Percentiles rank a stretch among this genome's conserved stretches.
Conservation (phyloP, 371 early-diverging fungal genomes). For the Mortierella sp. region DNA sequence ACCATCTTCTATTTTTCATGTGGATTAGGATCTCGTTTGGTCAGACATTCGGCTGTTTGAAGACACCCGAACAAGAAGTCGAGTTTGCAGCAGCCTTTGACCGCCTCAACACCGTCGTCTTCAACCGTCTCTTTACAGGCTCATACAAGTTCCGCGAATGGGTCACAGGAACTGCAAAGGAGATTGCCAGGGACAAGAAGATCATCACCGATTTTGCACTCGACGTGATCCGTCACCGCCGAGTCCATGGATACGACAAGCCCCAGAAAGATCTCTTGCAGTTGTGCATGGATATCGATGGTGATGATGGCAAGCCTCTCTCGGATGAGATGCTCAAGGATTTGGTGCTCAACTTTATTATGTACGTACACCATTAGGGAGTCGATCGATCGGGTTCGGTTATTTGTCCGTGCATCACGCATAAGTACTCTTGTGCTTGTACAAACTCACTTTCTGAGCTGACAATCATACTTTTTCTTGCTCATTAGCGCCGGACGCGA, state of each 20-base stretch:
- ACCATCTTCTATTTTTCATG: background rate
- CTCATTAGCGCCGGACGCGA: conserved; percentile 50
- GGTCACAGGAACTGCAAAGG: conserved; percentile 30
- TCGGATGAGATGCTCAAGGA: conserved; percentile 73
- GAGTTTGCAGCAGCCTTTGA: conserved; percentile 56
- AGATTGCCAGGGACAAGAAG: conserved; percentile 40
- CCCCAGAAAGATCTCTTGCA: conserved; percentile 66
- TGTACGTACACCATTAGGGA: conserved; percentile 7
- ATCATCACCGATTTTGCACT: conserved; percentile 40
- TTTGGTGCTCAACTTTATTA: conserved; percentile 74
- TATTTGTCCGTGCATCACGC: background rate
- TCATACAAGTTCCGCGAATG: conserved; percentile 42
- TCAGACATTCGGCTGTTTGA: conserved; percentile 46
- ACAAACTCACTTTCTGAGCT: background rate
- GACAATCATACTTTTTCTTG: background rate
- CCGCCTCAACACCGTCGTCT: conserved; percentile 47
- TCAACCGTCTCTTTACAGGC: conserved; percentile 40
- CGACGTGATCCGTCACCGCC: conserved; percentile 37
- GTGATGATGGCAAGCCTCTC: conserved; percentile 65
- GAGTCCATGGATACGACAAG: conserved; percentile 35
- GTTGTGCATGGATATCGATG: conserved; percentile 70
- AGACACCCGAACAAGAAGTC: conserved; percentile 39
- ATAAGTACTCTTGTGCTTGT: background rate
- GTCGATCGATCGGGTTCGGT: background rate
- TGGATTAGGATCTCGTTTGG: conserved; percentile 38